Percentiles rank a stretch among this genome's conserved stretches.
phyloP scores from a whole-genome alignment of 2,329 filamentous ascomycete genomes.

The Fusarium coicis region DNA sequence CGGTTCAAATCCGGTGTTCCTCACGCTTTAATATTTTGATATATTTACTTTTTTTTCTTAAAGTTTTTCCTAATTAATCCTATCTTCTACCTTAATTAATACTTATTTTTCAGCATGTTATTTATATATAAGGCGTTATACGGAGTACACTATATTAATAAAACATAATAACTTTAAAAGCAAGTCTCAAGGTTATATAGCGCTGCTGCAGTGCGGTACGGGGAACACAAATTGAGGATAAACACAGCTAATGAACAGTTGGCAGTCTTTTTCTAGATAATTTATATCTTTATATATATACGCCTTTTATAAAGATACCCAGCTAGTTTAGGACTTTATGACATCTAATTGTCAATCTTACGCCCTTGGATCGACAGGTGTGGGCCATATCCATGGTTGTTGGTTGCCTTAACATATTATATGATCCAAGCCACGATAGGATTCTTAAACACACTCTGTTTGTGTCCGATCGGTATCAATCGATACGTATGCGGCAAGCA shows the following conservation, averaged over 20 bases:
- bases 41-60: neutral
- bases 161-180: too few relatives aligned
- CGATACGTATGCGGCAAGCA: neutral
- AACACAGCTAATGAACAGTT: too few relatives aligned
- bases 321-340: neutral
- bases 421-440: neutral
- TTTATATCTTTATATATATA: neutral
- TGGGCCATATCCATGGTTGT: conserved; percentile 5
- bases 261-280: too few relatives aligned
- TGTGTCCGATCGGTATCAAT: neutral
- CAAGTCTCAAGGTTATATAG: too few relatives aligned
- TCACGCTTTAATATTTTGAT: neutral
- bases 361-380: conserved; percentile 41
- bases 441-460: neutral
- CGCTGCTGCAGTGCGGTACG: too few relatives aligned
- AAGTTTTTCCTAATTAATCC: neutral
- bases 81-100: too few relatives aligned
- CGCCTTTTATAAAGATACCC: neutral
- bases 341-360: neutral
- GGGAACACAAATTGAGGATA: too few relatives aligned
- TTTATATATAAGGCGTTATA: too few relatives aligned
- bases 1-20: conserved; percentile 32
- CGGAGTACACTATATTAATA: too few relatives aligned
- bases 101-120: too few relatives aligned
- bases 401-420: conserved; percentile 6